A percentile compares a stretch with the other conserved stretches of the same genome.
These are phyloP conservation scores for Botryotinia convoluta DNA, from an alignment of 2,329 filamentous ascomycete species.

Conservation along the genomic window DNA sequence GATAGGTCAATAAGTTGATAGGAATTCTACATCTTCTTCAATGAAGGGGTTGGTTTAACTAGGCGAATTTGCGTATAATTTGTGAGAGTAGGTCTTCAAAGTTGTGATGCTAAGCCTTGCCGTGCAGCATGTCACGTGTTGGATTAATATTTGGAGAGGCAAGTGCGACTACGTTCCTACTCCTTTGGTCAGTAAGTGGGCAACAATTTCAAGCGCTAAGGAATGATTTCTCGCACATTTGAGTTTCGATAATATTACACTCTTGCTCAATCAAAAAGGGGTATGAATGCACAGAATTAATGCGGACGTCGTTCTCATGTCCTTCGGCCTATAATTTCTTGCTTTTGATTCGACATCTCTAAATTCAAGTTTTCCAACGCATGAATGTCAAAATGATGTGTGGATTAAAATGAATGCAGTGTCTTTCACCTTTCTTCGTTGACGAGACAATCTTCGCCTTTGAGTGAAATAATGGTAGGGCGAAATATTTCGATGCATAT, in stretches of 20 bases:
- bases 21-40: constrained; percentile 6
- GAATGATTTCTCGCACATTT: background rate
- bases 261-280: background rate
- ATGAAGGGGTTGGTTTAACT: background rate
- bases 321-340: background rate
- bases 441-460: background rate
- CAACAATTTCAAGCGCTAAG: background rate
- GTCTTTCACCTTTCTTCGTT: background rate
- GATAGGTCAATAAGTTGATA: constrained; percentile 4
- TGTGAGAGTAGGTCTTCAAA: background rate
- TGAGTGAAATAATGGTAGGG: background rate
- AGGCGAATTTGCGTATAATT: background rate
- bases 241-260: background rate
- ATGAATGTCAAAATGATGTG: background rate
- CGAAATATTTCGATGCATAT: background rate
- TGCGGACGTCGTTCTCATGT: background rate
- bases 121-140: background rate
- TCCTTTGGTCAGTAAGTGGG: background rate
- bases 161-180: background rate
- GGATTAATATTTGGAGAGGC: background rate
- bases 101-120: background rate
- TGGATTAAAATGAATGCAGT: background rate
- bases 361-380: rapidly evolving
- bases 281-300: background rate
- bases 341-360: background rate